Base-by-base conservation (phyloP, 177 flowering plant species). In the Telopea speciosissima region DNA sequence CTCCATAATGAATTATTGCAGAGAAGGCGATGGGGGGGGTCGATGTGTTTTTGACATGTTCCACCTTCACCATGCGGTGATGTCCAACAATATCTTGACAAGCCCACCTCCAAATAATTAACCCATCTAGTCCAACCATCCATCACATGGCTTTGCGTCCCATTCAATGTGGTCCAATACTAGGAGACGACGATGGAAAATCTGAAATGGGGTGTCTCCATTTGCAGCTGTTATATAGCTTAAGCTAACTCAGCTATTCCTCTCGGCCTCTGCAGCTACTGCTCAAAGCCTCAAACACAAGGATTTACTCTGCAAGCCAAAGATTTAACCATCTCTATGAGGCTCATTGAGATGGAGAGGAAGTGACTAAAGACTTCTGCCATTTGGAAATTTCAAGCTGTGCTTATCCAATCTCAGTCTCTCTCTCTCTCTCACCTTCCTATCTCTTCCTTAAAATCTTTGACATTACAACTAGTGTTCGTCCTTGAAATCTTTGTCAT, bases 291-390 rank as follows among this genome's bases (percentile, higher is more conserved):
- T 26, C 24, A 40, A 52, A 19, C 62, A 25, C 40, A 45, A 0
- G 23, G 26, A 68, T 24, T 67, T 24, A 28, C 54, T 67, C 17
- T 7, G 5, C 60, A 16, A 54, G 2, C 59, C 3, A 9, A 44
- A 44, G 10, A 44, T 44, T 44, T 3, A 70, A 67, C 61, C 19
- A 26, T 25, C 52, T 36, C 24, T 42, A 52, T 44, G 26, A 73
- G 24, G 33, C 67, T 73, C 44, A 45, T 73, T 24, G 54, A 65
- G 25, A 24, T 72, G 56, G 68, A 69, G 26, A 72, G 52, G 62
- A 75, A 75, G 54, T 52, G 68, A 65, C 68, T 62, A 44, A 44
- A 44, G 49, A 8, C 1, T 9, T 3, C 49, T 44, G 5, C 49
- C 49, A 44, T 3, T 9, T n/a, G n/a, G n/a, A 44, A n/a, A n/a